phyloP scores from a whole-genome alignment of 164 flowering plant species.

The Berberis thunbergii region DNA sequence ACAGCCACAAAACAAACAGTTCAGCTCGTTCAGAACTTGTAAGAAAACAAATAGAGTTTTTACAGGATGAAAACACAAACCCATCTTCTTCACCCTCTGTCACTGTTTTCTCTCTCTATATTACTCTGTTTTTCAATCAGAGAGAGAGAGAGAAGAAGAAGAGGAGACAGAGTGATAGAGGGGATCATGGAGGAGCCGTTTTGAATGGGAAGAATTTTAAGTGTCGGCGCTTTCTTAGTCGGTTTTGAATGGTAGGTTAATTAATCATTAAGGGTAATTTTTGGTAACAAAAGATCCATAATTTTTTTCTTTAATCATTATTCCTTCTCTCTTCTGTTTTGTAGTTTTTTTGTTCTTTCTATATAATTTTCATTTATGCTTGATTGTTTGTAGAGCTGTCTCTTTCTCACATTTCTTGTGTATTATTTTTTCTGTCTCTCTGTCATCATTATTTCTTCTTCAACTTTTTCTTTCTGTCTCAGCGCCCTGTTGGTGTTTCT shows the following conservation, averaged over 20 bases:
- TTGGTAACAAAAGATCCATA: not conserved
- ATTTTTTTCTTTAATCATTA: not conserved
- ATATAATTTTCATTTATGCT: constrained; percentile 1
- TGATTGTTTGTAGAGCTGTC: constrained; percentile 5
- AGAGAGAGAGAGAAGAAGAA: not conserved
- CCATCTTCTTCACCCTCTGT: not conserved
- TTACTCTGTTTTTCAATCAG: not conserved
- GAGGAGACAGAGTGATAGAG: constrained; percentile 4
- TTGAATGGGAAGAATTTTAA: not conserved
- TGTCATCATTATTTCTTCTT: constrained; percentile 4
- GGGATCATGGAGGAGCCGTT: constrained; percentile 6
- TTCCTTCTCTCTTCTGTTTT: constrained; percentile 5
- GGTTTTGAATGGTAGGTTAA: constrained; percentile 1
- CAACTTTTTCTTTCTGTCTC: constrained; percentile 5
- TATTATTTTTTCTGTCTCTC: not conserved
- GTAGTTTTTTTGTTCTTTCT: not conserved
- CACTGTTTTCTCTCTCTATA: not conserved
- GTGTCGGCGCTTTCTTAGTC: constrained; percentile 8
- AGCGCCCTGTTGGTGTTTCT: not conserved
- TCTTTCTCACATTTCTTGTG: not conserved
- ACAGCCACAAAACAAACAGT: too few species aligned
- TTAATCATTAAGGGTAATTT: constrained; percentile 1
- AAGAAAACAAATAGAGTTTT: too few species aligned
- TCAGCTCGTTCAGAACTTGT: too few species aligned
- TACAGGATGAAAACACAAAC: too few species aligned